A percentile compares a stretch with the other conserved stretches of the same genome.
Conservation (phyloP, 1,284 basidiomycete genomes). For the Trichosporon sp. region DNA sequence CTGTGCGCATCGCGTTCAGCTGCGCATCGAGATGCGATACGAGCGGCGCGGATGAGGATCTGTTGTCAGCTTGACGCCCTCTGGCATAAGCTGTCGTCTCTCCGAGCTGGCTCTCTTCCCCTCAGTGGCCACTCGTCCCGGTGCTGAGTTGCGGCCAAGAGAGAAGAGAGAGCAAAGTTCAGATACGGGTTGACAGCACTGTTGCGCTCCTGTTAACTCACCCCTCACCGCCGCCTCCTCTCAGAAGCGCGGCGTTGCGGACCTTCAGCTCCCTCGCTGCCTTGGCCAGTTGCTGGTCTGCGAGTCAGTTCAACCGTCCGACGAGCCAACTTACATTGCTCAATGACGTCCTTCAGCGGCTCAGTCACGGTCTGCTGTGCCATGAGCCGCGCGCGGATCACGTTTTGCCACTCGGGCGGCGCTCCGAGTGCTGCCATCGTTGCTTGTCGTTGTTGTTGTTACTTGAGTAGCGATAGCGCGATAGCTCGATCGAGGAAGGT, state of each 20-base stretch:
- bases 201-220: slow-evolving; percentile 62
- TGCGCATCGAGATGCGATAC: slow-evolving; percentile 89
- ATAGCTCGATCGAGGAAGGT: not conserved
- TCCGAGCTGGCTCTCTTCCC: no score
- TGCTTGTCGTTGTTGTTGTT: not conserved
- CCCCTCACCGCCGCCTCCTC: slow-evolving; percentile 50
- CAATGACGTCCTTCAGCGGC: slow-evolving; percentile 74
- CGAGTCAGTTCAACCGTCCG: slow-evolving; percentile 24
- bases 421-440: slow-evolving; percentile 22
- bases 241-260: slow-evolving; percentile 77
- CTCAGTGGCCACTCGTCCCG: not conserved
- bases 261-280: slow-evolving; percentile 86
- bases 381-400: slow-evolving; percentile 67
- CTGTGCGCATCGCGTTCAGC: slow-evolving; percentile 83
- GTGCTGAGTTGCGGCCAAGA: not conserved
- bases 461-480: not conserved
- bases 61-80: slow-evolving; percentile 13
- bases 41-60: slow-evolving; percentile 58
- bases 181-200: no score
- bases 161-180: not conserved
- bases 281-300: slow-evolving; percentile 84
- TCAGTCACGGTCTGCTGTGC: slow-evolving; percentile 67
- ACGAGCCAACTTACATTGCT: slow-evolving; percentile 67
- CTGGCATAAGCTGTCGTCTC: no score
- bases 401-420: slow-evolving; percentile 52